Base-by-base conservation (phyloP, 2,329 filamentous ascomycete species). In the Pseudopithomyces chartarum region DNA sequence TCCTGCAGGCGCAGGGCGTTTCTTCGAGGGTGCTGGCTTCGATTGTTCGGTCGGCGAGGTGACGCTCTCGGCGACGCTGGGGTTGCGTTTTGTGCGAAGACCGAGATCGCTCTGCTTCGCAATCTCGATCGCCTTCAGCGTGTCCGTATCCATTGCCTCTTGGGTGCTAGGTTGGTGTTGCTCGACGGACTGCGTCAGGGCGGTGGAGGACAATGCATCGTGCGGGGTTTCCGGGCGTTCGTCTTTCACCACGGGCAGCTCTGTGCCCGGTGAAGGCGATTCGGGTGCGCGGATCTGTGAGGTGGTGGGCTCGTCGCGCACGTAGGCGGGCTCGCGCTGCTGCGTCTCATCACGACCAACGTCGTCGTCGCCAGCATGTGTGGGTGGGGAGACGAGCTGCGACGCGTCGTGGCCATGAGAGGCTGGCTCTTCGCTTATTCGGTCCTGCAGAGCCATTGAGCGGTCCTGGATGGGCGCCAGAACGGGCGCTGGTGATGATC, bases 81-180 rank as follows among this genome's bases (percentile, higher is more conserved):
- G 74, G 6, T 59, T 64, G 26, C 67, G 62, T 57, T 73, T 74
- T 2, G 61, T 69, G 29, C 77, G 73, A 44, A 79, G 68, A 36
- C 77, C 76, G 50, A 79, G 73, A 55, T 82, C 80, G 67, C 73
- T 78, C 47, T 71, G 70, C 66, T 81, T 81, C 13, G 79, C 71
- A 40, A 76, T 70, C 54, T 77, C 74, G 29, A 82, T 70, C 4
- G 78, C 74, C 61, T 79, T 80, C 44, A 74, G 68, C 2, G 77
- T 75, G 40, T 80, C 74, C 15, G 58, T 55, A 36, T 80, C 78
- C 43, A 75, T 57, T 45, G 58, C 61, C 2, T 68, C 68, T 15
- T 51, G 52, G 1, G 62, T 52, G 33, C 62, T 48, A 10, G 69
- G 71, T n/a, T 36, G 38, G 60, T 71, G 59, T 43, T 57, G 58